Base-by-base conservation (phyloP, 306 rosid species). In the Acacia crassicarpa region DNA sequence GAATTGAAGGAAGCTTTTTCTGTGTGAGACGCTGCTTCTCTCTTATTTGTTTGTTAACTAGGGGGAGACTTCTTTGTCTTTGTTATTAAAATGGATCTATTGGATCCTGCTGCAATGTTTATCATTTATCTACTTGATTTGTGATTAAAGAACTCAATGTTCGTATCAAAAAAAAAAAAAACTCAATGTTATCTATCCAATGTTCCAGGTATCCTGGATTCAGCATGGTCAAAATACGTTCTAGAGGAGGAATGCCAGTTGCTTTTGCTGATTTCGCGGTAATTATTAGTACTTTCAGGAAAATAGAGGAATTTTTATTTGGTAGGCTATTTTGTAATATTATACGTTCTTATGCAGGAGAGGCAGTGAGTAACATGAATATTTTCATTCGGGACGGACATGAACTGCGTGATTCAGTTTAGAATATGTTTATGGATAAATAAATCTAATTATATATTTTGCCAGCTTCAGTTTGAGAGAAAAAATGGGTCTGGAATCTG, bases 241-340 rank as follows among this genome's bases (percentile, higher is more conserved):
- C 97, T 48, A 91, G 90, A 90, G 91, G 99, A 86, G 99, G 99
- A 80, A 93, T 95, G 98, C 99, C 99, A 8, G 99, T 95, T 87
- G 99, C 98, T 68, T 95, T 95, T 92, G 97, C 91, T 82, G 99
- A 95, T 88, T 95, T 91, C 79, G 91, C 88, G 94, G 99, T 93
- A 80, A 74, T 23, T 82, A 53, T 53, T 20, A 12, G 82, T 67
- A 77, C 63, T 62, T 70, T 77, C 80, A 8, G 72, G 78, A 68
- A 61, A 80, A n/a, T 74, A 23, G 54, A 27, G 62, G 17, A 51
- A 33, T 43, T 38, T 77, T 69, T 45, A 27, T 76, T 54, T 71
- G 15, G 51, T 78, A 74, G 51, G 54, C 40, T 25, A 7, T 6
- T 78, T 74, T 46, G 53, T 78, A 74, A 74, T 59, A 81, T 56